Evolutionary conservation across 345 rosid genomes (phyloP).

Genomic region (Psidium guajava): DNA sequence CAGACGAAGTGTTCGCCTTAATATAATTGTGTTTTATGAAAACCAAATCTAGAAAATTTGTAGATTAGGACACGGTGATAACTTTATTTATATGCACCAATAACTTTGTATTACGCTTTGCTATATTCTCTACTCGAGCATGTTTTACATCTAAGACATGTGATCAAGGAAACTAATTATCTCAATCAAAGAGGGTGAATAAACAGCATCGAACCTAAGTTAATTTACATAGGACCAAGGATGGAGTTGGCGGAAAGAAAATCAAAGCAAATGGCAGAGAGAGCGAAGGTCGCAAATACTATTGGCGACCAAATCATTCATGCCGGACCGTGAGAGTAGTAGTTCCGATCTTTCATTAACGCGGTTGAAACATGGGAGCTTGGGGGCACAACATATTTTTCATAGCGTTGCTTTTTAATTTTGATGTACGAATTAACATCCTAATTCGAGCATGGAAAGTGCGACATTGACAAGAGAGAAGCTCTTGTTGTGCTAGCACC

Average conservation of each 20-base stretch:
- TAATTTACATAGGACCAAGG: background rate
- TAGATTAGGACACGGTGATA: background rate
- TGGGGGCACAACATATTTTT: background rate
- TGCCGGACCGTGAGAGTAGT: background rate
- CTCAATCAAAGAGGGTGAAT: background rate
- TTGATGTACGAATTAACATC: background rate
- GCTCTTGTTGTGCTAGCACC: background rate
- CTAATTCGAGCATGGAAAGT: background rate
- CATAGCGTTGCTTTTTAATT: background rate
- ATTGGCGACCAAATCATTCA: background rate
- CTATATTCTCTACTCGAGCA: background rate
- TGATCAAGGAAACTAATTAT: background rate
- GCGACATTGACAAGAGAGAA: background rate
- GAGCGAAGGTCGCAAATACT: background rate
- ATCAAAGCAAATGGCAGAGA: background rate
- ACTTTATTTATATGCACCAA: background rate
- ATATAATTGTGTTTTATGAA: background rate
- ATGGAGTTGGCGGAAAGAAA: background rate
- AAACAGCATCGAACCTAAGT: background rate
- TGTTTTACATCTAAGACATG: background rate
- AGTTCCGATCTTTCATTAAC: background rate
- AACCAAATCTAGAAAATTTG: background rate
- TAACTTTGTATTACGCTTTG: background rate
- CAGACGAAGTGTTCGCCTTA: no score
- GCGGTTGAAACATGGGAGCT: background rate